A percentile compares a stretch with the other conserved stretches of the same genome.
These are phyloP conservation scores for Dictyostelium firmibasis DNA, from an alignment of 78 protist species.

Conservation along the genomic window DNA sequence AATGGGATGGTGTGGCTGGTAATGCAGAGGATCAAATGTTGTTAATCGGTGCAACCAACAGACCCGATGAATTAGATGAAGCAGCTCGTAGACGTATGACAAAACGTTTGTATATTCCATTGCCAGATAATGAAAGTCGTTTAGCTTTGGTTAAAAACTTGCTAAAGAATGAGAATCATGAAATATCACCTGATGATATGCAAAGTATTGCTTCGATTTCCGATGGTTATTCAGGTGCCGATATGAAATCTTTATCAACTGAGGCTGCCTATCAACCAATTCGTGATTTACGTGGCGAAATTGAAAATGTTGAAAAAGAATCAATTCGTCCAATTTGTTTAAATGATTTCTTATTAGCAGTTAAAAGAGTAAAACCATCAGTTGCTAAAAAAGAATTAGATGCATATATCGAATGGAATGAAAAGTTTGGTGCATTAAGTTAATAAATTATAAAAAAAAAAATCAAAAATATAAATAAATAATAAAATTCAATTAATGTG, in stretches of 20 bases:
- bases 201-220: background rate
- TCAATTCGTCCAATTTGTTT: conserved; percentile 28
- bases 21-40: conserved; percentile 42
- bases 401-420: conserved; percentile 60
- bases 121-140: conserved; percentile 81
- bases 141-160: conserved; percentile 10
- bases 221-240: conserved; percentile 91
- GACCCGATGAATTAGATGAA: conserved; percentile 96
- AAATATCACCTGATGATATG: background rate
- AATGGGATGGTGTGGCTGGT: conserved; percentile 83
- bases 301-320: background rate
- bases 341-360: conserved; percentile 31
- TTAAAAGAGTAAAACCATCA: conserved; percentile 37
- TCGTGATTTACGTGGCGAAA: conserved; percentile 51
- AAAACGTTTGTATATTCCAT: conserved; percentile 89
- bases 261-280: conserved; percentile 91
- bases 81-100: conserved; percentile 92
- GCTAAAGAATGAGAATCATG: background rate
- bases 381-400: conserved; percentile 54
- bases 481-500: background rate
- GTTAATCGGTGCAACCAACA: conserved; percentile 76
- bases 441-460: background rate
- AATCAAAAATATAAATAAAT: background rate
- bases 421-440: conserved; percentile 40
- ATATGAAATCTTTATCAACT: conserved; percentile 77